phyloP scores from a whole-genome alignment of 2,329 filamentous ascomycete species.

The Amauroascus verrucosus region DNA sequence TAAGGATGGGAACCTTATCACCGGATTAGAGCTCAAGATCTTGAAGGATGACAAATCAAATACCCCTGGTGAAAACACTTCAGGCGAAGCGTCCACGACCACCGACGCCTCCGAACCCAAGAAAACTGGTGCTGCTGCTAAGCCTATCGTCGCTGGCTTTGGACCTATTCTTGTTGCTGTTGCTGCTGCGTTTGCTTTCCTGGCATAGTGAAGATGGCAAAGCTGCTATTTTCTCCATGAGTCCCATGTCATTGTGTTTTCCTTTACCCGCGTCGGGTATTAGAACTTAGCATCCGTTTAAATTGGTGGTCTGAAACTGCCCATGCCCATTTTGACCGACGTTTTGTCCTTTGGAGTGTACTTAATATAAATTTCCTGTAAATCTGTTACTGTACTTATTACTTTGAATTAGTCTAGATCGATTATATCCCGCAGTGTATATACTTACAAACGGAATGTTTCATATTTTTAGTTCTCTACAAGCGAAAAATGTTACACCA shows the following conservation, averaged over 20 bases:
- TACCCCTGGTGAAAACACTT: constrained; percentile 40
- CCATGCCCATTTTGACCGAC: too few relatives aligned
- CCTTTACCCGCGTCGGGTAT: neutral
- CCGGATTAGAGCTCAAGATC: constrained; percentile 50
- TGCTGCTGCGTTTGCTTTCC: constrained; percentile 9
- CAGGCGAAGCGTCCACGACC: constrained; percentile 13
- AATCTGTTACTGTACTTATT: neutral
- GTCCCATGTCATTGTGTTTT: neutral
- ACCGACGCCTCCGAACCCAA: constrained; percentile 13
- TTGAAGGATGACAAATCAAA: constrained; percentile 46
- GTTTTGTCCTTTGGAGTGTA: neutral
- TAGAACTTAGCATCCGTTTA: neutral
- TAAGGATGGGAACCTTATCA: constrained; percentile 48
- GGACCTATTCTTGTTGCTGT: constrained; percentile 7
- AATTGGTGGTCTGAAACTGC: neutral
- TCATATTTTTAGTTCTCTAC: too few relatives aligned
- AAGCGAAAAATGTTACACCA: too few relatives aligned
- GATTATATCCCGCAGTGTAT: too few relatives aligned
- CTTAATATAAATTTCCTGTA: neutral
- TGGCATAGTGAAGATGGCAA: constrained; percentile 8
- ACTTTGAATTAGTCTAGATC: neutral
- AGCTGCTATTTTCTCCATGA: neutral
- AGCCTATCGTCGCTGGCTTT: constrained; percentile 10
- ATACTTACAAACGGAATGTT: too few relatives aligned
- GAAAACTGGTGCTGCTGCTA: constrained; percentile 16